Conservation (phyloP, 768 basidiomycete genomes). For the Psilocybe azurescens region DNA sequence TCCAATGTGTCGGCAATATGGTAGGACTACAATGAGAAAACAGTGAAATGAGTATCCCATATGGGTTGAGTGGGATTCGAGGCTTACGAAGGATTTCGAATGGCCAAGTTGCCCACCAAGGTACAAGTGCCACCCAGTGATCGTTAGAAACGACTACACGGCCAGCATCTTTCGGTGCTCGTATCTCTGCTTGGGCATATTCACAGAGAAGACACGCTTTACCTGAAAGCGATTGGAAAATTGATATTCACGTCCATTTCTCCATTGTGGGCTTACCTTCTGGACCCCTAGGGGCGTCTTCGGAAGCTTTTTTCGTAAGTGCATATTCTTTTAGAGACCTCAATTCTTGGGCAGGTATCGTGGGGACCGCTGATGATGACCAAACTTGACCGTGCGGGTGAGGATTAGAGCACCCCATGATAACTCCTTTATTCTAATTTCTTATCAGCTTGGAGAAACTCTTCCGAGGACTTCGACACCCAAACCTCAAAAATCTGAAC, state of each 20-base stretch:
- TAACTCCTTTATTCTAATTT: conserved; percentile 87
- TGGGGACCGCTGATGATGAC: conserved; percentile 77
- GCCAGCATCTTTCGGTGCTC: conserved; percentile 41
- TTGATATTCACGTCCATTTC: not conserved
- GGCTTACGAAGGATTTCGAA: conserved; percentile 79
- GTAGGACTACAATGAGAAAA: conserved; percentile 56
- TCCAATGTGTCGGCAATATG: conserved; percentile 79
- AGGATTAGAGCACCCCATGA: conserved; percentile 96
- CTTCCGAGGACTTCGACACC: not conserved
- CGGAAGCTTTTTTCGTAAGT: conserved; percentile 31
- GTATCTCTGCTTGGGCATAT: conserved; percentile 72
- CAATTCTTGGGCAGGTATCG: conserved; percentile 72
- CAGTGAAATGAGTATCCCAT: conserved; percentile 3
- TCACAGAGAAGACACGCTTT: conserved; percentile 79
- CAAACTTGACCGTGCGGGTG: conserved; percentile 94
- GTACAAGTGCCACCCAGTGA: conserved; percentile 85
- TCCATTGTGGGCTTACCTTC: conserved; percentile 33
- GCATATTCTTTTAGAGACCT: conserved; percentile 58
- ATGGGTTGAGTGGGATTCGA: not conserved
- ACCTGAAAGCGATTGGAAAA: conserved; percentile 35
- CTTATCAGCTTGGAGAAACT: conserved; percentile 5
- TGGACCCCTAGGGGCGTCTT: conserved; percentile 60
- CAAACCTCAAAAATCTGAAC: conserved; percentile 91
- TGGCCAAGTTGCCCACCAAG: conserved; percentile 97
- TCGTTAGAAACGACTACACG: conserved; percentile 76